Percentiles rank a stretch among this genome's conserved stretches.
Evolutionary conservation across 2,329 filamentous ascomycete species (phyloP).

Genomic region (Alternaria brassicicola): DNA sequence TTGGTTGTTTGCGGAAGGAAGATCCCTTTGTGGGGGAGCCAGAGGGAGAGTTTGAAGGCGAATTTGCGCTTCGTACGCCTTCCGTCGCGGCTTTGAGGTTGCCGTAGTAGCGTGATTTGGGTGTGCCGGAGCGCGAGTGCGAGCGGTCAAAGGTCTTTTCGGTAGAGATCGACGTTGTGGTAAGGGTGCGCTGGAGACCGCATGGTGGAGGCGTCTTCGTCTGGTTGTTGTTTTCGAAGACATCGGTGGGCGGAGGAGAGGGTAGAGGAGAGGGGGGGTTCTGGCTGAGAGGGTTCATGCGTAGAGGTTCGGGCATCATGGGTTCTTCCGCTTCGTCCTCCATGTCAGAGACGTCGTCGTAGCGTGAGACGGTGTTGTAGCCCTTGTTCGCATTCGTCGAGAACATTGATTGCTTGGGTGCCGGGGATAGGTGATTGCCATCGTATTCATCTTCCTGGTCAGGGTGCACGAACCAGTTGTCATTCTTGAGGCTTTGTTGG

Average conservation of each 20-base stretch:
- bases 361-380: conserved; percentile 36
- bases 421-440: conserved; percentile 15
- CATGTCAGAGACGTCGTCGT: conserved; percentile 38
- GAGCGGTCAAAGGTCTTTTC: conserved; percentile 40
- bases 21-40: conserved; percentile 33
- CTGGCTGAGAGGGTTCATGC: conserved; percentile 57
- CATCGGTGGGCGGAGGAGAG: conserved; percentile 14
- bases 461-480: conserved; percentile 57
- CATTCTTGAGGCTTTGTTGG: conserved; percentile 48
- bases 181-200: conserved; percentile 30
- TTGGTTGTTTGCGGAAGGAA: conserved; percentile 23
- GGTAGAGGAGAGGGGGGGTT: conserved; percentile 52
- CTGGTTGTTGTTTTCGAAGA: conserved; percentile 18
- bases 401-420: conserved; percentile 32
- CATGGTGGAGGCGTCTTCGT: conserved; percentile 17
- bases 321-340: conserved; percentile 32
- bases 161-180: conserved; percentile 36
- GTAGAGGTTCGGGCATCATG: conserved; percentile 51
- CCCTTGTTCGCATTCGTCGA: conserved; percentile 34
- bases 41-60: conserved; percentile 29
- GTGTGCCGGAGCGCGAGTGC: conserved; percentile 39
- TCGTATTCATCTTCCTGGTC: conserved; percentile 26
- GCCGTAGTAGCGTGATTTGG: conserved; percentile 55
- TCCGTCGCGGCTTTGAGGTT: conserved; percentile 53
- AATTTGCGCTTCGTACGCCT: conserved; percentile 42